Evolutionary conservation across 257 asterid genomes (phyloP).

Genomic region (Nicotiana otophora): DNA sequence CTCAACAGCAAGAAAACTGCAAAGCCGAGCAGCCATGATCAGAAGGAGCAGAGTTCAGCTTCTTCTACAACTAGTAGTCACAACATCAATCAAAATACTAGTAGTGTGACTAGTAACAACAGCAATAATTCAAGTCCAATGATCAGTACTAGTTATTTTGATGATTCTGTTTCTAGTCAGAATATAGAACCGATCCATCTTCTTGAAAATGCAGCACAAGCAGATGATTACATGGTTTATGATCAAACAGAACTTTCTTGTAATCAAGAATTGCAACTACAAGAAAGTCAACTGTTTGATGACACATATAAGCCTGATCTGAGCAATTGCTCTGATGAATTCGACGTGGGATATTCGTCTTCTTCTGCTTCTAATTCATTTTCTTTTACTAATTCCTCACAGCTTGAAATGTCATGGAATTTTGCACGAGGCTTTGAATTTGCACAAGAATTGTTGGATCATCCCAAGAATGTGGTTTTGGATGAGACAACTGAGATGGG

Average conservation of each 20-base stretch:
- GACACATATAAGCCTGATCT: constrained; percentile 59
- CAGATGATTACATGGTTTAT: not conserved
- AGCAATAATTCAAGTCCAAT: constrained; percentile 12
- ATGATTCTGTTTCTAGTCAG: constrained; percentile 16
- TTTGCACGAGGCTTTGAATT: constrained; percentile 15
- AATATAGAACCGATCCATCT: not conserved
- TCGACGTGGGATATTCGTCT: constrained; percentile 12
- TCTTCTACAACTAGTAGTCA: constrained; percentile 9
- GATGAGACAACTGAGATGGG: constrained; percentile 12
- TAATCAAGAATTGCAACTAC: not conserved
- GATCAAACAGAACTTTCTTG: not conserved
- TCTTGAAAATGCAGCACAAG: not conserved
- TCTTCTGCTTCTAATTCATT: not conserved
- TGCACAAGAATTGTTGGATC: constrained; percentile 29
- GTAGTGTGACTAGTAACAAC: not conserved
- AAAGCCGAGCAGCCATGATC: constrained; percentile 8
- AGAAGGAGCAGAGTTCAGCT: not conserved
- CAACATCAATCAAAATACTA: not conserved
- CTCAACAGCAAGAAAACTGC: constrained; percentile 35
- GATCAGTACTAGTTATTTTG: not conserved
- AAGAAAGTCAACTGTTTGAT: constrained; percentile 23
- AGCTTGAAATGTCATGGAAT: constrained; percentile 15
- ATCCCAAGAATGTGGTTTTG: constrained; percentile 20
- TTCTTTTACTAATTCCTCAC: not conserved
- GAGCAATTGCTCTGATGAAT: constrained; percentile 27